Base-by-base conservation (phyloP, 2,329 filamentous ascomycete species). In the Claviceps digitariae region DNA sequence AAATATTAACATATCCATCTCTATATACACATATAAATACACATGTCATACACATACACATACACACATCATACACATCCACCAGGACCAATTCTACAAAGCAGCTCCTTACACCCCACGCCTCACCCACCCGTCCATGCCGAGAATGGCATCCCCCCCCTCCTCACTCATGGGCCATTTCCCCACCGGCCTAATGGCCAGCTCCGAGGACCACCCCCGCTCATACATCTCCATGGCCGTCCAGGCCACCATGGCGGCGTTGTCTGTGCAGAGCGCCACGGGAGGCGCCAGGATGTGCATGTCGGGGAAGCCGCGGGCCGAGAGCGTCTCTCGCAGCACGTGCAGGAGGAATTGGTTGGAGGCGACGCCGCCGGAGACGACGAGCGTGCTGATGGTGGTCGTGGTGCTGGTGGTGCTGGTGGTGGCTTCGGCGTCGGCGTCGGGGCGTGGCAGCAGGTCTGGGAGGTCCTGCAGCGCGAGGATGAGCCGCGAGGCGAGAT, bases 191-290 rank as follows among this genome's bases (percentile, higher is more conserved):
- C 76, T 65, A 54, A 83, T 76, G 25, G 72, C 74, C 53, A 90
- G 62, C 21, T 78, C 76, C 9, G 81, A 84, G 55, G 73, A 69
- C 74, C 81, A 90, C 0, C 91, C 90, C 1, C 79, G 81, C 66
- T 86, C 78, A 63, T 79, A 96, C 90, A 98, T 96, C 69, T 97
- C 90, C 59, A 90, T 77, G 0, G 86, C 93, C 1, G 90, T 76
- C 91, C 93, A 97, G 1, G 86, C 91, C 65, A 97, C 90, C 93
- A 98, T 98, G 48, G 90, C 88, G 13, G 93, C 93, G 67, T 98
- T 97, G 63, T 98, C 93, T 0, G 89, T 96, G 64, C 93, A 97
- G 52, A 91, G 74, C 44, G 75, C 73, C 10, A 79, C 68, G 2
- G 90, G 90, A n/a, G 93, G 91, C 53, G 85, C 86, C 31, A 84